Conservation (phyloP, 345 rosid genomes). For the Mangifera indica region DNA sequence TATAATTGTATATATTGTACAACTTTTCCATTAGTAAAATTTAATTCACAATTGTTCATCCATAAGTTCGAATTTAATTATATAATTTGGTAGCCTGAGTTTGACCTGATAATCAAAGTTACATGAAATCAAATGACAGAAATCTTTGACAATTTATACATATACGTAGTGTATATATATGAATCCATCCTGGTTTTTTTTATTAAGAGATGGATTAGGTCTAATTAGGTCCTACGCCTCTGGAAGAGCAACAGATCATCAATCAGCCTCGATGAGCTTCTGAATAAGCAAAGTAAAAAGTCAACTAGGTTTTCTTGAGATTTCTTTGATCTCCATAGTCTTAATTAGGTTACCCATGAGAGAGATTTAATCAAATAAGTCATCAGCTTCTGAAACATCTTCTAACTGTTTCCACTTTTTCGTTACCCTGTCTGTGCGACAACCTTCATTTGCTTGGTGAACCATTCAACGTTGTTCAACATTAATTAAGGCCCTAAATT, state of each 20-base stretch:
- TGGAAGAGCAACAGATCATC: not conserved
- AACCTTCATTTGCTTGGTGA: conserved; percentile 18
- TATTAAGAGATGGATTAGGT: conserved; percentile 3
- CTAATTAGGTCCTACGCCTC: not conserved
- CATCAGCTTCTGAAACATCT: conserved; percentile 9
- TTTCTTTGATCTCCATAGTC: conserved; percentile 14
- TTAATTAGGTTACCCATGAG: conserved; percentile 36
- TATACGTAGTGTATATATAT: not conserved
- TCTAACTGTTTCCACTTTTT: conserved; percentile 24
- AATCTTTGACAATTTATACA: not conserved
- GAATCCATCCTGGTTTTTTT: not conserved
- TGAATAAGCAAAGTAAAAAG: conserved; percentile 8
- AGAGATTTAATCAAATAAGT: conserved; percentile 20
- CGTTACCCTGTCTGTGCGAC: conserved; percentile 19
- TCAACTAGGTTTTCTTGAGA: conserved; percentile 26
- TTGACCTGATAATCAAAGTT: not conserved
- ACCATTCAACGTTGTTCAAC: not conserved
- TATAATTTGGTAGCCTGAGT: not conserved
- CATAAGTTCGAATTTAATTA: not conserved
- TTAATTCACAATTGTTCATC: no score
- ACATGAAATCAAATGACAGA: not conserved
- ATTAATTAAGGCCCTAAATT: not conserved
- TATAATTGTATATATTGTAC: no score
- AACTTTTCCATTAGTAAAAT: no score
- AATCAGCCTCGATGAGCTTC: not conserved